Evolutionary conservation across 2,329 filamentous ascomycete genomes (phyloP).

Genomic region (Sporothrix pallida): DNA sequence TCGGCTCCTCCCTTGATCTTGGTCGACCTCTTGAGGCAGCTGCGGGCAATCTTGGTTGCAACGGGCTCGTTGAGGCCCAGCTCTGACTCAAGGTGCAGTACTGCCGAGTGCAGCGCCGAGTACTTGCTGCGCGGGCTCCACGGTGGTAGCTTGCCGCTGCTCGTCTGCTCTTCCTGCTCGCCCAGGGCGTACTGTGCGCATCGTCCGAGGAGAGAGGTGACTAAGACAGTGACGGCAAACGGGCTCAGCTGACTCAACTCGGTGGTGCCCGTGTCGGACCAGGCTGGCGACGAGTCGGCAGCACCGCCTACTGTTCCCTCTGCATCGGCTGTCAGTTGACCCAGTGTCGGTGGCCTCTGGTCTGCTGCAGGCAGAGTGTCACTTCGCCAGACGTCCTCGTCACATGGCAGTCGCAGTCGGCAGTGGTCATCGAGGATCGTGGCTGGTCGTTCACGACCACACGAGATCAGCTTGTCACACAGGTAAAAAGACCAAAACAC

Average conservation of each 20-base stretch:
- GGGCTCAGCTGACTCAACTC: not conserved
- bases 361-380: not conserved
- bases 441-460: not conserved
- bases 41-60: not conserved
- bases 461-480: not conserved
- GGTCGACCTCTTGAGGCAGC: not conserved
- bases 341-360: not conserved
- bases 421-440: not conserved
- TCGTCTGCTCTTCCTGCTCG: not conserved
- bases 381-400: not conserved
- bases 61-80: not conserved
- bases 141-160: not conserved
- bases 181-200: not conserved
- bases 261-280: not conserved
- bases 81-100: not conserved
- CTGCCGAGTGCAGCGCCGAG: not conserved
- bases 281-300: not conserved
- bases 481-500: not conserved
- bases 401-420: not conserved
- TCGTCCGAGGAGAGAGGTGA: not conserved
- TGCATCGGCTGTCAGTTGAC: not conserved
- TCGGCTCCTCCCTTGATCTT: not conserved
- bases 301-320: not conserved
- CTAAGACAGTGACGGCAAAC: not conserved
- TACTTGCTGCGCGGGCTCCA: constrained; percentile 3